These are phyloP conservation scores for Plasmodium fragile DNA, from an alignment of 169 alveolate genomes.

Conservation along the genomic window DNA sequence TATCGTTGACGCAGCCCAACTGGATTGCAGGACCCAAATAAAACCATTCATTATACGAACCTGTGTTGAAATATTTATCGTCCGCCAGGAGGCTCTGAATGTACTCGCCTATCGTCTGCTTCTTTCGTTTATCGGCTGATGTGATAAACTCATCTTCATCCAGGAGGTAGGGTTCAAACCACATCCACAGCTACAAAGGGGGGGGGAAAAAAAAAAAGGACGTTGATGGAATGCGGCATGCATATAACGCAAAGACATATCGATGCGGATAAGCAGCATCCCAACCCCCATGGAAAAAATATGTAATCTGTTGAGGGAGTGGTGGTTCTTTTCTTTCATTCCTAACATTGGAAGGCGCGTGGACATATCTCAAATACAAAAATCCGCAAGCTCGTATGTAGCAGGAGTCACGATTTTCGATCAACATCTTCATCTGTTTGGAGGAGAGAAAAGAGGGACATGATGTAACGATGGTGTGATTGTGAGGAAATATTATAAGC, in stretches of 20 bases:
- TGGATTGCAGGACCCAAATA: neutral
- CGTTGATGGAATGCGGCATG: neutral
- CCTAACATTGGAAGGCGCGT: slow-evolving; percentile 56
- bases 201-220: neutral
- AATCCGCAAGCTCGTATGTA: slow-evolving; percentile 71
- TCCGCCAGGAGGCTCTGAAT: slow-evolving; percentile 79
- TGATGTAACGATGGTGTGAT: neutral
- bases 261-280: neutral
- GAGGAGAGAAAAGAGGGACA: neutral
- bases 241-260: neutral
- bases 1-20: neutral
- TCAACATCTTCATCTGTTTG: slow-evolving; percentile 25
- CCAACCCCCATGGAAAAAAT: neutral
- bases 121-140: slow-evolving; percentile 75
- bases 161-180: slow-evolving; percentile 86
- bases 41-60: slow-evolving; percentile 28
- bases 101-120: slow-evolving; percentile 82
- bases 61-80: slow-evolving; percentile 84
- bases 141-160: slow-evolving; percentile 81
- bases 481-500: neutral
- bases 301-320: neutral
- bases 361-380: slow-evolving; percentile 56
- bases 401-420: slow-evolving; percentile 44
- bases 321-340: neutral
- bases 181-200: slow-evolving; percentile 79